Base-by-base conservation (phyloP, 768 basidiomycete species). In the Mycena galopus region DNA sequence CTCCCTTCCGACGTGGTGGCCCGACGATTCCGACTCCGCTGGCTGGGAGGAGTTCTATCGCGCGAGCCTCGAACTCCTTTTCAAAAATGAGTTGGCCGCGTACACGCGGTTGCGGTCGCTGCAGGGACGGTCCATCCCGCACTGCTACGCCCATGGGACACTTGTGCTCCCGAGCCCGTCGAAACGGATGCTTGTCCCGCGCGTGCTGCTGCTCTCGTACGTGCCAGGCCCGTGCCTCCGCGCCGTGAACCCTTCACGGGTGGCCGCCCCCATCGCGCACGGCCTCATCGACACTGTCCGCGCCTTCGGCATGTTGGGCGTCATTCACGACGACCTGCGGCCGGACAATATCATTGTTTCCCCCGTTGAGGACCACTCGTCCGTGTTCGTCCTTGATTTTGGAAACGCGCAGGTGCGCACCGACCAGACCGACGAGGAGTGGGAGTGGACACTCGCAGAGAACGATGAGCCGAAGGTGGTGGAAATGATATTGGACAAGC, bases 301-400 rank as follows among this genome's bases (percentile, higher is more conserved):
- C 35, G 69, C 69, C 2, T 72, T 74, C 29, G 73, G 67, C n/a
- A 32, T 35, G 16, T 56, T 74, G 19, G 73, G 75, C 17, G 75
- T 76, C 37, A 58, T 76, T 21, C 75, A 76, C 47, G 72, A 74
- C 39, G 75, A 74, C 42, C 60, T 76, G 12, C 60, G 69, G 32
- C 32, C 65, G 21, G 75, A 73, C 25, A 76, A 76, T 44, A 51
- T 76, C 21, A 44, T 76, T 23, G 42, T 76, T 29, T 60, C 67
- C 21, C 57, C 69, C 2, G 25, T 62, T 27, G 69, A 72, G 37
- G 69, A 62, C 1, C 69, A 55, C 12, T 62, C 56, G 30, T 62
- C 44, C 8, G 59, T 66, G 17, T 57, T 71, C n/a, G 62, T 76
- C 14, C 53, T 76, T 50, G 73, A 74, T 56, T 76, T 76, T 63